phyloP scores from a whole-genome alignment of 2,329 filamentous ascomycete genomes.

The Penicillium sp. region DNA sequence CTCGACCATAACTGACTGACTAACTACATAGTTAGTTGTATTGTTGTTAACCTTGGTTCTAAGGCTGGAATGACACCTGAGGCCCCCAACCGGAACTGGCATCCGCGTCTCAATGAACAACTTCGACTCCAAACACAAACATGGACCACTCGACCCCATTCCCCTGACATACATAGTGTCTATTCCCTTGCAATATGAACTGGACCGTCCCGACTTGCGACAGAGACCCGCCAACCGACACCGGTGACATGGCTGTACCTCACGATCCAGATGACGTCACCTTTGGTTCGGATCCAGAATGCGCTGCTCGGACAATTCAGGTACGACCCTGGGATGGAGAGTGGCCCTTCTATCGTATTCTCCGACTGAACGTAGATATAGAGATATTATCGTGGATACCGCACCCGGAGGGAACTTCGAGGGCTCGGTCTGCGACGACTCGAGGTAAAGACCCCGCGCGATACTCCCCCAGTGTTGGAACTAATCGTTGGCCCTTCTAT shows the following conservation, averaged over 20 bases:
- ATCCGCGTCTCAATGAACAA: background rate
- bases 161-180: too few relatives aligned
- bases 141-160: too few relatives aligned
- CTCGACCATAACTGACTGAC: too few relatives aligned
- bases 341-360: background rate
- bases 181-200: background rate
- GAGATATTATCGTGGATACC: constrained; percentile 73
- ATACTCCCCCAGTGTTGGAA: background rate
- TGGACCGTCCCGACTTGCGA: background rate
- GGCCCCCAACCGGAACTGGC: background rate
- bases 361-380: constrained; percentile 36
- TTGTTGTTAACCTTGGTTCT: too few relatives aligned
- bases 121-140: too few relatives aligned
- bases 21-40: too few relatives aligned
- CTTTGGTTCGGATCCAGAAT: constrained; percentile 1
- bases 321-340: constrained; percentile 4
- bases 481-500: background rate
- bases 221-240: background rate
- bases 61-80: background rate
- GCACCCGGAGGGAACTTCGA: constrained; percentile 63
- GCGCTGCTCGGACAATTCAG: constrained; percentile 20
- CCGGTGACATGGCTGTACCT: background rate
- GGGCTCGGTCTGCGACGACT: constrained; percentile 68
- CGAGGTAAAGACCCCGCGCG: constrained; percentile 47
- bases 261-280: constrained; percentile 18